These are phyloP conservation scores for Russula sp. DNA, from an alignment of 768 basidiomycete species.

Conservation along the genomic window DNA sequence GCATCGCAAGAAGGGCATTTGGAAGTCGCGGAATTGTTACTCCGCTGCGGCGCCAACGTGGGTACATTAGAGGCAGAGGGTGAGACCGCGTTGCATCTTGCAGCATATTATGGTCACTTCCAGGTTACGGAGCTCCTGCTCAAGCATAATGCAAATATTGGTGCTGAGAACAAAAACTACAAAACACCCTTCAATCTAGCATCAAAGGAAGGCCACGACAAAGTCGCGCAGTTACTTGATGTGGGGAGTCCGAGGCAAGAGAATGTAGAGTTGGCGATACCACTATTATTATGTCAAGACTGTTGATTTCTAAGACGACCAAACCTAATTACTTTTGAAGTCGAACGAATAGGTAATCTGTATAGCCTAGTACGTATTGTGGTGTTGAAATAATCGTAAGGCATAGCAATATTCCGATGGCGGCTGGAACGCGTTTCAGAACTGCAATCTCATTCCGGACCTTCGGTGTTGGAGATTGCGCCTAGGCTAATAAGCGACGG, in stretches of 20 bases:
- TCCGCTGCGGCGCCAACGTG: background rate
- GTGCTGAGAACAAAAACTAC: background rate
- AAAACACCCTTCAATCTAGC: background rate
- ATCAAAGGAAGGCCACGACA: background rate
- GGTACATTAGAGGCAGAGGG: background rate
- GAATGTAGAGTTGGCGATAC: no score
- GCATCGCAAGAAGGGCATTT: background rate
- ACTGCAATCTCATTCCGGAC: conserved; percentile 97
- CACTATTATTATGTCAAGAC: no score
- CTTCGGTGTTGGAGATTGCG: conserved; percentile 34
- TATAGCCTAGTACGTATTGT: no score
- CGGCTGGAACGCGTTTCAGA: conserved; percentile 91
- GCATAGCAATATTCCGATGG: conserved; percentile 82
- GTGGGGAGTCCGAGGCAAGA: background rate
- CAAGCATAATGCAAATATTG: background rate
- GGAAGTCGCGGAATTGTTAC: background rate
- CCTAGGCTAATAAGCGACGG: background rate
- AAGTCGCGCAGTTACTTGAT: background rate
- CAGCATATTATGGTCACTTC: background rate
- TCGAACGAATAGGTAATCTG: no score
- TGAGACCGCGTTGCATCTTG: background rate
- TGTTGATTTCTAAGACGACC: no score
- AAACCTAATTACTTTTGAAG: no score
- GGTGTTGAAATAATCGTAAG: conserved; percentile 96
- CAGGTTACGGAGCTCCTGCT: background rate